Conservation (phyloP, 2,329 filamentous ascomycete genomes). For the Xylaria hypoxylon region DNA sequence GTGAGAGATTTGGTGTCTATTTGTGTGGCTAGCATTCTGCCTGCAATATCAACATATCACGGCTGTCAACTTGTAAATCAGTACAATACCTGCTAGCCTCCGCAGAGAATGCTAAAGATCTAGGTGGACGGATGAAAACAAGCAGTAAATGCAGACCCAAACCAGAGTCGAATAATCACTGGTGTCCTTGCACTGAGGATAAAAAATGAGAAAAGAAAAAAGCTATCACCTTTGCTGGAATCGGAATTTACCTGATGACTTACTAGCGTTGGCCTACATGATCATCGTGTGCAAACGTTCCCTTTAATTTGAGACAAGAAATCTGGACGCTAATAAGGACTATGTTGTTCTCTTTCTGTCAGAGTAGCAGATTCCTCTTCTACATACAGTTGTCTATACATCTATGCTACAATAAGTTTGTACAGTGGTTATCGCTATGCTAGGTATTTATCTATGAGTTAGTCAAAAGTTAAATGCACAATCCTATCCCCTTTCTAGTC, state of each 20-base stretch:
- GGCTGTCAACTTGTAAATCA: neutral
- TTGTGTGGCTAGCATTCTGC: neutral
- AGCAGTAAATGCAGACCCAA: neutral
- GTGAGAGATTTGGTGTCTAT: neutral
- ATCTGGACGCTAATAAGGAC: neutral
- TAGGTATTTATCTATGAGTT: slow-evolving; percentile 21
- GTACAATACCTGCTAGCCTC: neutral
- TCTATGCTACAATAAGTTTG: slow-evolving; percentile 17
- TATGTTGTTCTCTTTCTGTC: neutral
- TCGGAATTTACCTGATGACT: neutral
- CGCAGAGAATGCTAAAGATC: neutral
- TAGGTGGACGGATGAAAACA: neutral
- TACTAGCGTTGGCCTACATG: neutral
- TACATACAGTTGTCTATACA: slow-evolving; percentile 23
- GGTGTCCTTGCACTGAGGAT: too few species aligned
- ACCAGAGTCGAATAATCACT: neutral
- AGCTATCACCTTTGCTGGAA: neutral
- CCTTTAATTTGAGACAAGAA: neutral
- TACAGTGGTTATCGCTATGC: slow-evolving; percentile 30
- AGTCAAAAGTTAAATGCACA: slow-evolving; percentile 11
- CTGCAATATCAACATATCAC: neutral
- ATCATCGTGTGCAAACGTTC: neutral
- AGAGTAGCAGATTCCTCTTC: neutral
- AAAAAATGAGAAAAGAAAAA: neutral
- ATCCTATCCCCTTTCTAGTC: neutral